phyloP scores from a whole-genome alignment of 345 rosid species.

The Erucastrum elatum region DNA sequence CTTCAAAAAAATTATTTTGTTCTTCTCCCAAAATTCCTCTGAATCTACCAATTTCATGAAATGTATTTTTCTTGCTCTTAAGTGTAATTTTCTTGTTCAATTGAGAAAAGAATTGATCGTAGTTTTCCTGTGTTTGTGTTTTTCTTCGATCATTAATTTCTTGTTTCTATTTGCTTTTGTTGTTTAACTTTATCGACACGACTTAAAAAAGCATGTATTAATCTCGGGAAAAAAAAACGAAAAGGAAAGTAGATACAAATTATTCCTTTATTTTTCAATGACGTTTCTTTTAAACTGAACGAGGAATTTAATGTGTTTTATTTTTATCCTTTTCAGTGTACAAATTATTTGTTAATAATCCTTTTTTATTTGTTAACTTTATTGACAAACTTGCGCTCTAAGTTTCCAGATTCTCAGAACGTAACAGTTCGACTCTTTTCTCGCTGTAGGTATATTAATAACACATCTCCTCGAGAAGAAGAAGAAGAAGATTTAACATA shows the following conservation, averaged over 20 bases:
- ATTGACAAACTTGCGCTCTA: conserved; percentile 27
- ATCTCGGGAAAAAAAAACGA: conserved; percentile 4
- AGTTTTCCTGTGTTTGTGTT: neutral
- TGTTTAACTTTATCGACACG: neutral
- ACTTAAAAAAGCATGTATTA: conserved; percentile 22
- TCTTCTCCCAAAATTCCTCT: neutral
- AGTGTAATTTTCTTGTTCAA: conserved; percentile 11
- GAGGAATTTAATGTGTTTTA: conserved; percentile 8
- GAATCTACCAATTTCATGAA: neutral
- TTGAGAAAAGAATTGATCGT: neutral
- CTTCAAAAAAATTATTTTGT: neutral
- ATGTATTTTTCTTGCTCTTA: neutral
- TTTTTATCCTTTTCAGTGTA: conserved; percentile 17
- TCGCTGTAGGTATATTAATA: neutral
- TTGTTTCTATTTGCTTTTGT: neutral
- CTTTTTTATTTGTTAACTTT: conserved; percentile 8
- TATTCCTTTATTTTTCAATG: neutral
- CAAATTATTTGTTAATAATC: conserved; percentile 19
- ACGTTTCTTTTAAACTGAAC: neutral
- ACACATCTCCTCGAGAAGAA: neutral
- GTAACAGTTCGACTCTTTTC: neutral
- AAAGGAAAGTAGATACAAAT: conserved; percentile 21
- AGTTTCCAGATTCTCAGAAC: conserved; percentile 5
- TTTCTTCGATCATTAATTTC: neutral
- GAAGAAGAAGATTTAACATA: neutral